phyloP scores from a whole-genome alignment of 306 rosid genomes.

The Dalbergia cultrata region DNA sequence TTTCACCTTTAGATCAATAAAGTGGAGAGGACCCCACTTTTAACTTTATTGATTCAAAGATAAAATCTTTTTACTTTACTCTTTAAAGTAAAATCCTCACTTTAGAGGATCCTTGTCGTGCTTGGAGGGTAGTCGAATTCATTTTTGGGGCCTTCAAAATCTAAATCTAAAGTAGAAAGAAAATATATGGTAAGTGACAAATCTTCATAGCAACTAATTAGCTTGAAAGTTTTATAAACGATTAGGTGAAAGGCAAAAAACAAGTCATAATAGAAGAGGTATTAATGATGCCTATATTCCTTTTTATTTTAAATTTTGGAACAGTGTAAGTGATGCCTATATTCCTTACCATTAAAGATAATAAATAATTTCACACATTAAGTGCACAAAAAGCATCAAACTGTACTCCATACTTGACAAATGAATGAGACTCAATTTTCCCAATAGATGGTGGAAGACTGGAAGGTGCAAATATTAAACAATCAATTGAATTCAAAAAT shows the following conservation, averaged over 20 bases:
- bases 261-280: conserved; percentile 9
- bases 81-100: no score
- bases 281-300: not conserved
- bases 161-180: conserved; percentile 4
- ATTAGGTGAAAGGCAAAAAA: not conserved
- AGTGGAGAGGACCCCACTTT: no score
- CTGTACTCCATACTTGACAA: not conserved
- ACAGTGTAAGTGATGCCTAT: conserved; percentile 6
- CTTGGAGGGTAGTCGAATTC: not conserved
- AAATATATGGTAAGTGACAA: not conserved
- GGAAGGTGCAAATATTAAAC: conserved; percentile 12
- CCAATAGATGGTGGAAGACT: not conserved
- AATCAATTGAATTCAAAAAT: conserved; percentile 13
- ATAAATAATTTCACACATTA: not conserved
- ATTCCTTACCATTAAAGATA: not conserved
- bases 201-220: conserved; percentile 11
- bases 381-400: conserved; percentile 36
- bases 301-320: no score
- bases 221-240: conserved; percentile 6
- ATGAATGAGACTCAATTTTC: conserved; percentile 4
- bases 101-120: not conserved
- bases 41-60: no score
- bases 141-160: conserved; percentile 34
- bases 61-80: no score
- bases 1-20: no score